phyloP scores from a whole-genome alignment of 768 basidiomycete species.

The Rhodotorula babjevae region DNA sequence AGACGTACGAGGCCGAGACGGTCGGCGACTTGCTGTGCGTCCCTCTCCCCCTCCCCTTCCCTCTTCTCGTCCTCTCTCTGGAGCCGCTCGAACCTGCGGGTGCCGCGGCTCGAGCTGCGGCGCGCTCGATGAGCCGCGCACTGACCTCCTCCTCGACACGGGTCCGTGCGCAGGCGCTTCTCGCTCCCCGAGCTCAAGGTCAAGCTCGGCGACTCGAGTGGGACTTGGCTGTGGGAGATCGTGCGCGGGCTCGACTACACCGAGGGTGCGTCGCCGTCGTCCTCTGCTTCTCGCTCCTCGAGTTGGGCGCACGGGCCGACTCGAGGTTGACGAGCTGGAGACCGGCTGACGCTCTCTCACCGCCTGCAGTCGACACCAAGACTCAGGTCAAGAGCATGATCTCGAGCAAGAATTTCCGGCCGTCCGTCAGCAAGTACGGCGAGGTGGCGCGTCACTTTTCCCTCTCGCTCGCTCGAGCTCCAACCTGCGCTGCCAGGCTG shows the following conservation, averaged over 20 bases:
- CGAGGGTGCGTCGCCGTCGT: slow-evolving; percentile 59
- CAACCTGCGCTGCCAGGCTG: neutral
- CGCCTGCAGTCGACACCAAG: slow-evolving; percentile 73
- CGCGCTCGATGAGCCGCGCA: no score
- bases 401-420: slow-evolving; percentile 87
- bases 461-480: no score
- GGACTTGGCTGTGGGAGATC: slow-evolving; percentile 85
- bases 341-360: neutral
- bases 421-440: slow-evolving; percentile 64
- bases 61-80: no score
- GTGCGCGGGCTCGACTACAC: slow-evolving; percentile 77
- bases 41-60: neutral
- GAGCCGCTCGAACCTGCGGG: no score
- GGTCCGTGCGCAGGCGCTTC: slow-evolving; percentile 43
- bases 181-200: slow-evolving; percentile 49
- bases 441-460: slow-evolving; percentile 55
- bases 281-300: no score
- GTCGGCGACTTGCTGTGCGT: slow-evolving; percentile 85
- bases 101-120: no score
- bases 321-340: no score
- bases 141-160: no score
- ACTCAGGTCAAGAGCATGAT: slow-evolving; percentile 82
- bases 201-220: slow-evolving; percentile 50
- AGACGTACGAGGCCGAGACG: slow-evolving; percentile 80
- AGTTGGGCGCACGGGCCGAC: no score